phyloP scores from a whole-genome alignment of 2,329 filamentous ascomycete genomes.

The Penicillium sclerotiorum region DNA sequence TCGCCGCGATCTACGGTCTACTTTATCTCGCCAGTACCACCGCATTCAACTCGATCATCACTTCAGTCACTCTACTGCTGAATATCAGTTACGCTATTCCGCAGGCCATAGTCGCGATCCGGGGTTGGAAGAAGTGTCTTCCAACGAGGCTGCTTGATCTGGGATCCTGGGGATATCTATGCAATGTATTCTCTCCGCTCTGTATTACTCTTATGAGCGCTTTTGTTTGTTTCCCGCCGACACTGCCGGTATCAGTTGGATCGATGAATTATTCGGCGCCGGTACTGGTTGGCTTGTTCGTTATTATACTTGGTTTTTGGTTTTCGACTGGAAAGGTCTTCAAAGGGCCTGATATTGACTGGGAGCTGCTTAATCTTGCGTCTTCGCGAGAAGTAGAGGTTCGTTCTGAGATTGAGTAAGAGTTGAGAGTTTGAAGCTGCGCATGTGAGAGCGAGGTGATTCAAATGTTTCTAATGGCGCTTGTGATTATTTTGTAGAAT shows the following conservation, averaged over 20 bases:
- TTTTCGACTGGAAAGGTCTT: neutral
- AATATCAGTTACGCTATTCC: neutral
- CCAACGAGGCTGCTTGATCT: neutral
- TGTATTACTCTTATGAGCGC: neutral
- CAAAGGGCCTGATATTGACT: neutral
- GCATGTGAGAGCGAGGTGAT: too few relatives aligned
- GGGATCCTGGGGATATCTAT: neutral
- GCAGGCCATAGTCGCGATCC: neutral
- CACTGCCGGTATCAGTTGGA: neutral
- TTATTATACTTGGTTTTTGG: neutral
- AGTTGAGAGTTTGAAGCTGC: too few relatives aligned
- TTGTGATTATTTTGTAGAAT: too few relatives aligned
- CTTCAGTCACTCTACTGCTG: neutral
- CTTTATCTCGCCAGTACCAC: neutral
- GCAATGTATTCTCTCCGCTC: neutral
- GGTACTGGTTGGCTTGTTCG: neutral
- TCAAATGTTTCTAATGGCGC: neutral
- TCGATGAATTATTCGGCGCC: neutral
- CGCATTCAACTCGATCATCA: neutral
- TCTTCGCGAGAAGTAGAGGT: too few relatives aligned
- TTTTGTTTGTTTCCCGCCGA: neutral
- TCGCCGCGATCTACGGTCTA: neutral
- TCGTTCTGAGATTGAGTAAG: too few relatives aligned
- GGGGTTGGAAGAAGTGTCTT: neutral
- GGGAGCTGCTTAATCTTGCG: neutral